A percentile compares a stretch with the other conserved stretches of the same genome.
Evolutionary conservation across 2,329 filamentous ascomycete species (phyloP).

Genomic region (Botrytis deweyae): DNA sequence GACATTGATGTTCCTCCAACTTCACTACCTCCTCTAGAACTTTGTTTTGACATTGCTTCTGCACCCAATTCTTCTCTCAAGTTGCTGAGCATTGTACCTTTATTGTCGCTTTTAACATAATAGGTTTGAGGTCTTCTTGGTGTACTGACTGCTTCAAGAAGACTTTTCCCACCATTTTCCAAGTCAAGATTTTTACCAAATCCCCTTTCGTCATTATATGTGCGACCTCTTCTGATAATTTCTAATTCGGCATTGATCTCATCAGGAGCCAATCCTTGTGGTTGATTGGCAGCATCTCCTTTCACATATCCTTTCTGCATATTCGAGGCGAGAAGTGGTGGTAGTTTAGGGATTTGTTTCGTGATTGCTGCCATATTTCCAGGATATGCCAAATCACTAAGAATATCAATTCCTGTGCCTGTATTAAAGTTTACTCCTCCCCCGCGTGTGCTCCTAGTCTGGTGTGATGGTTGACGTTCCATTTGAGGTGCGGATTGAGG

Average conservation of each 20-base stretch:
- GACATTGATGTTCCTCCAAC: conserved; percentile 19
- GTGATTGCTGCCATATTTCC: conserved; percentile 49
- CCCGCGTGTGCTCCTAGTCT: conserved; percentile 61
- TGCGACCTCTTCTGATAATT: conserved; percentile 34
- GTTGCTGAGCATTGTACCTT: conserved; percentile 23
- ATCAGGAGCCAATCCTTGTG: conserved; percentile 25
- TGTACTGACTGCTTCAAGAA: conserved; percentile 32
- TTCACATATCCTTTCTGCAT: conserved; percentile 34
- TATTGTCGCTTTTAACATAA: conserved; percentile 23
- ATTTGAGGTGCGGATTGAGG: conserved; percentile 54
- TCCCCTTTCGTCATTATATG: conserved; percentile 37
- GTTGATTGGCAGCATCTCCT: conserved; percentile 28
- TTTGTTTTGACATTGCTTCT: conserved; percentile 26
- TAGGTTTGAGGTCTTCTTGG: conserved; percentile 15
- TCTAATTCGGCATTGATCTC: conserved; percentile 34
- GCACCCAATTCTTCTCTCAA: conserved; percentile 25
- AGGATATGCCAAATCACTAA: conserved; percentile 59
- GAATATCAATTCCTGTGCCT: conserved; percentile 58
- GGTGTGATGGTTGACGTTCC: conserved; percentile 64
- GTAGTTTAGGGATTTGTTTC: conserved; percentile 37
- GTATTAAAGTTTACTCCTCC: conserved; percentile 50
- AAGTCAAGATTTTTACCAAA: conserved; percentile 37
- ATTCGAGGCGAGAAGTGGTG: conserved; percentile 32
- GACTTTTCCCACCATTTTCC: conserved; percentile 32
- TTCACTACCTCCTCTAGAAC: conserved; percentile 21